Percentiles rank a stretch among this genome's conserved stretches.
Evolutionary conservation across 2,329 filamentous ascomycete genomes (phyloP).

Genomic region (Pseudogymnoascus verrucosus): DNA sequence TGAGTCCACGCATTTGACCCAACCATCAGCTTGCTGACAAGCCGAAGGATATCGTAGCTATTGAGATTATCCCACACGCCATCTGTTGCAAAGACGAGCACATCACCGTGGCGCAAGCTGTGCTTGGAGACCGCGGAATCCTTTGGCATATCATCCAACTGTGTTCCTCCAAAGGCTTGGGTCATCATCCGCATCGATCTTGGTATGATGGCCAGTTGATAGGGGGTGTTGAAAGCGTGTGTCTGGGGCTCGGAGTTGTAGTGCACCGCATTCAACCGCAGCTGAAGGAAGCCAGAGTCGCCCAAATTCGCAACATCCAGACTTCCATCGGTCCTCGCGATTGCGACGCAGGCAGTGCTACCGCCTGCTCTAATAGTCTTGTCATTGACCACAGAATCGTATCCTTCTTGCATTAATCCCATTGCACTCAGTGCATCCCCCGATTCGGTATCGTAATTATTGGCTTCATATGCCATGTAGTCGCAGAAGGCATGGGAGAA

Average conservation of each 20-base stretch:
- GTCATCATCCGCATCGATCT: slow-evolving; percentile 70
- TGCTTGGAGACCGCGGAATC: slow-evolving; percentile 77
- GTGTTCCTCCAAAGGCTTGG: slow-evolving; percentile 72
- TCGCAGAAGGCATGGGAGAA: slow-evolving; percentile 92
- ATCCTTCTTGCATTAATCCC: slow-evolving; percentile 72
- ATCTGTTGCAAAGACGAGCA: slow-evolving; percentile 89
- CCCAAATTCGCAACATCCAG: slow-evolving; percentile 90
- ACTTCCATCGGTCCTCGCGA: slow-evolving; percentile 63
- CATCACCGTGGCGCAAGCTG: slow-evolving; percentile 76
- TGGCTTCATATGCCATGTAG: slow-evolving; percentile 76
- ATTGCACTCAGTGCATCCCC: slow-evolving; percentile 47
- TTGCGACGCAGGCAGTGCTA: slow-evolving; percentile 83
- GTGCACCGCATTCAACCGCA: slow-evolving; percentile 79
- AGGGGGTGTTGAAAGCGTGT: slow-evolving; percentile 96
- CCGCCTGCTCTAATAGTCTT: slow-evolving; percentile 69
- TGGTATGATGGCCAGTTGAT: slow-evolving; percentile 84
- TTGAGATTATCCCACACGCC: slow-evolving; percentile 95
- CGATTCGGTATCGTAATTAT: slow-evolving; percentile 20
- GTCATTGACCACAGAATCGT: slow-evolving; percentile 73
- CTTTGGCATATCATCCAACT: slow-evolving; percentile 73
- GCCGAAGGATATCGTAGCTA: slow-evolving; percentile 76
- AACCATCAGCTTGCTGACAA: slow-evolving; percentile 72
- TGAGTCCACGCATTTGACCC: slow-evolving; percentile 65
- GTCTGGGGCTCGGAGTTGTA: slow-evolving; percentile 79
- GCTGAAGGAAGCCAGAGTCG: slow-evolving; percentile 85